Conservation (phyloP, 441 rosid species). For the Syzygium malaccense region DNA sequence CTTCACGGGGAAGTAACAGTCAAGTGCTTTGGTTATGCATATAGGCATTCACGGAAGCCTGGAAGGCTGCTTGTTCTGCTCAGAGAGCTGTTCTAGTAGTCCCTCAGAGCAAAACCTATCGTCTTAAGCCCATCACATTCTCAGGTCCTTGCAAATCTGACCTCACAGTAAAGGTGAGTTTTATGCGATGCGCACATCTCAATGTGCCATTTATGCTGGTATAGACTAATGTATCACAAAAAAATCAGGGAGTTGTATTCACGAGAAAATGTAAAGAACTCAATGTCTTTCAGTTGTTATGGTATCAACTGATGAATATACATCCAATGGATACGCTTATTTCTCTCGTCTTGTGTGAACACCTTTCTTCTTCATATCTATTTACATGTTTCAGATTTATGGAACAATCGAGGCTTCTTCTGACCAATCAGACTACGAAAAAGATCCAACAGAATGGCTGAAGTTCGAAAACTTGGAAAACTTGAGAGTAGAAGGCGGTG, state of each 20-base stretch:
- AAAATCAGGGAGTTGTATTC: neutral
- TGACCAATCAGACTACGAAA: neutral
- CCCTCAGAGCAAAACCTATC: neutral
- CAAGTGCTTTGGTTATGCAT: neutral
- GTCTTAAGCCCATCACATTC: neutral
- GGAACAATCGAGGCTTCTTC: neutral
- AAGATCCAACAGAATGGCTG: neutral
- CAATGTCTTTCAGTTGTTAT: neutral
- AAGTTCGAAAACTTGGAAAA: neutral
- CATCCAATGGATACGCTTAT: neutral
- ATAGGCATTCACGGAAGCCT: neutral
- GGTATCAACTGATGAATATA: neutral
- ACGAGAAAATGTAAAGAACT: neutral
- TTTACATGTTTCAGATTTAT: neutral
- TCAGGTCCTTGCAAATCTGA: constrained; percentile 5
- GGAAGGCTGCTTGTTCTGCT: neutral
- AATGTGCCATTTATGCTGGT: neutral
- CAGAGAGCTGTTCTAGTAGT: neutral
- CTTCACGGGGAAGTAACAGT: neutral
- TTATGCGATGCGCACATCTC: neutral
- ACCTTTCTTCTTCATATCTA: neutral
- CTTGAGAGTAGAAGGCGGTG: neutral
- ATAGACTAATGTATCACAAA: neutral
- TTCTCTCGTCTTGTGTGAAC: neutral
- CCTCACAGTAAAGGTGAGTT: neutral